Evolutionary conservation across 805 yeast species (phyloP).

Genomic region (Candida quercuum): DNA sequence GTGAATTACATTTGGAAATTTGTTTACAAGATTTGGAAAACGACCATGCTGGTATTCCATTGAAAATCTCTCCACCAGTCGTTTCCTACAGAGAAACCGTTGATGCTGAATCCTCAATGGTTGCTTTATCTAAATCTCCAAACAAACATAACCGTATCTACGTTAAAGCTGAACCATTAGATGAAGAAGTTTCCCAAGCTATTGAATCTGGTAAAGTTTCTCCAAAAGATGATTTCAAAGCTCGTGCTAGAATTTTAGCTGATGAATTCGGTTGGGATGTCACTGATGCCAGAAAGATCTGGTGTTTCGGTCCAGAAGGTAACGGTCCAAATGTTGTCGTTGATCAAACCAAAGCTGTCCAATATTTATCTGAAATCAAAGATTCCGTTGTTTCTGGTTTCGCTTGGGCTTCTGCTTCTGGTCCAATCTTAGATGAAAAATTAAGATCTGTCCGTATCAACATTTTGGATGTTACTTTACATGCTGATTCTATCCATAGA

Average conservation of each 20-base stretch:
- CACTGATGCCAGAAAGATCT: slow-evolving; percentile 99
- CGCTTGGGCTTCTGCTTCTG: slow-evolving; percentile 99
- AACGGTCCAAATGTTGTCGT: slow-evolving; percentile 97
- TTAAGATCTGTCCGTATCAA: slow-evolving; percentile 95
- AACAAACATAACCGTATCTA: slow-evolving; percentile 99
- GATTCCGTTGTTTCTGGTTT: slow-evolving; percentile 99
- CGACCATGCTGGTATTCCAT: slow-evolving; percentile 99
- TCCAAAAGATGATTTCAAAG: slow-evolving; percentile 97
- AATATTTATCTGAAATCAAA: slow-evolving; percentile 98
- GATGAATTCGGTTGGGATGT: slow-evolving; percentile 99
- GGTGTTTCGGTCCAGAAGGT: slow-evolving; percentile 99
- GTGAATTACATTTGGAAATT: slow-evolving; percentile 99
- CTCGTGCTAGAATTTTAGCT: slow-evolving; percentile 98
- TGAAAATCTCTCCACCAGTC: slow-evolving; percentile 95
- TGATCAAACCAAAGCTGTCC: slow-evolving; percentile 99
- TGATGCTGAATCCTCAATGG: slow-evolving; percentile 87
- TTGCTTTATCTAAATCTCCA: slow-evolving; percentile 98
- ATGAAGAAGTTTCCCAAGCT: slow-evolving; percentile 87
- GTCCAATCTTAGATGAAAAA: slow-evolving; percentile 96
- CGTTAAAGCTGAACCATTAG: slow-evolving; percentile 94
- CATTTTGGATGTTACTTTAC: slow-evolving; percentile 98
- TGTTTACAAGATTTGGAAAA: slow-evolving; percentile 93
- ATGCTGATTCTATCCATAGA: slow-evolving; percentile 99
- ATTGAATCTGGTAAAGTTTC: slow-evolving; percentile 88
- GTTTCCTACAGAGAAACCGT: slow-evolving; percentile 99